phyloP scores from a whole-genome alignment of 2,329 filamentous ascomycete species.

The Claviceps cyperi region DNA sequence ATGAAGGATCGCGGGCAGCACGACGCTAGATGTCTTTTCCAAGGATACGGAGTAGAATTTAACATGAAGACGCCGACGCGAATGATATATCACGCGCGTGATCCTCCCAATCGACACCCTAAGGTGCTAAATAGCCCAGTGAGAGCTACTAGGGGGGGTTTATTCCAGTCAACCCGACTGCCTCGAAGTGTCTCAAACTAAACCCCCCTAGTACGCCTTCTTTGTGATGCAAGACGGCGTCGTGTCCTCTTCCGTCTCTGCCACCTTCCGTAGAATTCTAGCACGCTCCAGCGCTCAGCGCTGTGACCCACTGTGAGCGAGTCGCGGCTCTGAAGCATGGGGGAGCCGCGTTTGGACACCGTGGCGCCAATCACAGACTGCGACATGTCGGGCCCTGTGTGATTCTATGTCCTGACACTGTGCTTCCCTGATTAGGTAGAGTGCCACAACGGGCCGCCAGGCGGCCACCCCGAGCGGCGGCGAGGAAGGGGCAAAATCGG shows the following conservation, averaged over 20 bases:
- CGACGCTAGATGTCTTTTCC: not conserved
- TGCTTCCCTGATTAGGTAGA: not conserved
- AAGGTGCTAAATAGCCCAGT: no score
- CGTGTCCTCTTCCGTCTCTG: not conserved
- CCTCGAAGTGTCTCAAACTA: no score
- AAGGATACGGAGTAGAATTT: not conserved
- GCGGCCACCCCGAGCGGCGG: no score
- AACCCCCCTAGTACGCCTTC: no score
- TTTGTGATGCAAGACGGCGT: not conserved
- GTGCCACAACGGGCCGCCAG: not conserved
- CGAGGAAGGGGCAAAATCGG: no score
- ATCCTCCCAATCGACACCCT: not conserved
- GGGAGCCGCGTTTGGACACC: slow-evolving; percentile 1
- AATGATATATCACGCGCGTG: not conserved
- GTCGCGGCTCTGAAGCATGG: slow-evolving; percentile 1
- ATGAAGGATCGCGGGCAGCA: not conserved
- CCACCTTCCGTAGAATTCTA: not conserved
- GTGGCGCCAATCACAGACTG: slow-evolving; percentile 7
- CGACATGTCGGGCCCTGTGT: slow-evolving; percentile 3
- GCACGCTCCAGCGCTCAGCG: not conserved
- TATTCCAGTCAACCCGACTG: no score
- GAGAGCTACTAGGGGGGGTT: no score
- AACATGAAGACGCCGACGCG: not conserved
- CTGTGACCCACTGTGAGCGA: not conserved
- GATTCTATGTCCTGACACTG: not conserved